Conservation (phyloP, 1,284 basidiomycete species). For the Takashimella tepidaria region DNA sequence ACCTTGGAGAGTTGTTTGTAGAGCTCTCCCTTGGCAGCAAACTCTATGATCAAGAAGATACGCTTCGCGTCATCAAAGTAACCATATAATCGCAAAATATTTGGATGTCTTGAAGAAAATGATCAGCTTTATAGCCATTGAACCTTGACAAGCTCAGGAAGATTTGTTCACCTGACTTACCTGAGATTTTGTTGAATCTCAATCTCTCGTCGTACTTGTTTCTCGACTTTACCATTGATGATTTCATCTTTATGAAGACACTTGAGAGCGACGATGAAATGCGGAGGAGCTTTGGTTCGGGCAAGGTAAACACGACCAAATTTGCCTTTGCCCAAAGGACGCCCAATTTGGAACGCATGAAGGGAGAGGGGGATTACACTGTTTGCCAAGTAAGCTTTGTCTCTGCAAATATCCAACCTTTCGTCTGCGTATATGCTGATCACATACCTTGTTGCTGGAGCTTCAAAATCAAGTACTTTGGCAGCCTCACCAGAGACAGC, state of each 20-base stretch:
- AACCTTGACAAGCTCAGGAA: background rate
- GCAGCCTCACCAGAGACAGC: constrained; percentile 66
- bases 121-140: no score
- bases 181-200: constrained; percentile 96
- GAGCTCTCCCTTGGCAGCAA: constrained; percentile 89
- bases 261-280: constrained; percentile 95
- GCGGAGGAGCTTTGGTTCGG: constrained; percentile 77
- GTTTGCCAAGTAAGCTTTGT: constrained; percentile 3
- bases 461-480: constrained; percentile 65
- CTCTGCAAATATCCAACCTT: background rate
- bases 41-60: constrained; percentile 97
- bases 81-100: constrained; percentile 88
- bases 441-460: background rate
- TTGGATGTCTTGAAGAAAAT: constrained; percentile 64
- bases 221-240: constrained; percentile 81
- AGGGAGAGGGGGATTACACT: constrained; percentile 56
- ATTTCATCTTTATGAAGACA: constrained; percentile 97
- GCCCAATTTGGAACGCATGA: constrained; percentile 85
- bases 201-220: constrained; percentile 93
- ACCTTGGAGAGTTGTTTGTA: constrained; percentile 90
- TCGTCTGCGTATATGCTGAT: no score
- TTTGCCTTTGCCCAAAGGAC: constrained; percentile 95
- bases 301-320: constrained; percentile 99
- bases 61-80: constrained; percentile 98
- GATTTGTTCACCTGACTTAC: constrained; percentile 45